Percentiles rank a stretch among this genome's conserved stretches.
phyloP scores from a whole-genome alignment of 2,329 filamentous ascomycete species.

The Apiospora aurea region DNA sequence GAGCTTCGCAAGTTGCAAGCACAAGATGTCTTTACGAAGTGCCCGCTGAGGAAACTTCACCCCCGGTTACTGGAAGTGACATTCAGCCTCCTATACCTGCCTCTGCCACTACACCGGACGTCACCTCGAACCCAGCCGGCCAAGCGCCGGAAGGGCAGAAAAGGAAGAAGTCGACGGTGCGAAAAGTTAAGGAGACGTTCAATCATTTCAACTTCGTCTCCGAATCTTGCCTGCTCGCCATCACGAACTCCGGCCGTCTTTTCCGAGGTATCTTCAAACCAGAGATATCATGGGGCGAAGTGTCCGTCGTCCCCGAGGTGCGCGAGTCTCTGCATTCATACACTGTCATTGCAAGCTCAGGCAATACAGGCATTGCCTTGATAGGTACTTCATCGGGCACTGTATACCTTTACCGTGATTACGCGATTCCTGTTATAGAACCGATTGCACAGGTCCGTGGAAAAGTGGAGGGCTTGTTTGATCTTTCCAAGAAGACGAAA shows the following conservation, averaged over 20 bases:
- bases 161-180: constrained; percentile 39
- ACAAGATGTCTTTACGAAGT: background rate
- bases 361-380: constrained; percentile 47
- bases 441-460: constrained; percentile 50
- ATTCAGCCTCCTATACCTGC: background rate
- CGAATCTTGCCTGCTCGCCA: constrained; percentile 58
- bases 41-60: background rate
- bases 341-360: constrained; percentile 53
- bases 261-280: constrained; percentile 52
- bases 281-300: constrained; percentile 50
- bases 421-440: constrained; percentile 36
- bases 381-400: constrained; percentile 58
- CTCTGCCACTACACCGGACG: background rate
- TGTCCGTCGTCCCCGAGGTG: constrained; percentile 45
- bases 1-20: constrained; percentile 28
- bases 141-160: constrained; percentile 27
- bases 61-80: background rate
- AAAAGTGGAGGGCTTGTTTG: constrained; percentile 60
- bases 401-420: constrained; percentile 52
- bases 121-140: background rate
- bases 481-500: constrained; percentile 40
- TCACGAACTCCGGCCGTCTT: constrained; percentile 67
- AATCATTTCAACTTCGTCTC: constrained; percentile 70
- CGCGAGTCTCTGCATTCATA: constrained; percentile 52
- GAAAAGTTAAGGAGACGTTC: constrained; percentile 53